phyloP scores from a whole-genome alignment of 495 filamentous ascomycete genomes.

The Cudoniella acicularis region DNA sequence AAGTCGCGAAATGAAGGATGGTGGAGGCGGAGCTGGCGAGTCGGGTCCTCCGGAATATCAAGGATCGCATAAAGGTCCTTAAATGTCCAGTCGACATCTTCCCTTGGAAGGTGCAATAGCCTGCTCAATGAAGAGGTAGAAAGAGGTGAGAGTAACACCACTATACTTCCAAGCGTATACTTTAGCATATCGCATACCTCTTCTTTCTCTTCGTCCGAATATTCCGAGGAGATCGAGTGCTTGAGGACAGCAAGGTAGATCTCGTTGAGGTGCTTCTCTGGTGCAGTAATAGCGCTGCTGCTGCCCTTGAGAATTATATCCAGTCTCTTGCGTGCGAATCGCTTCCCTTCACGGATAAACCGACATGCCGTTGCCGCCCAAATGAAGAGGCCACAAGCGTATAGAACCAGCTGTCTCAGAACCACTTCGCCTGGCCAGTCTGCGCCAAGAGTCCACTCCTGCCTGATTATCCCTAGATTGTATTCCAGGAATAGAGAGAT shows the following conservation, averaged over 20 bases:
- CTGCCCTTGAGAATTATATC: not conserved
- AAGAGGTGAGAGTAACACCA: not conserved
- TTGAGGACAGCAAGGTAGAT: constrained; percentile 9
- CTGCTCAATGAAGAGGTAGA: not conserved
- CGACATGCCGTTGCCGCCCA: constrained; percentile 2
- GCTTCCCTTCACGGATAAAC: constrained; percentile 8
- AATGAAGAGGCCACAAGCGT: constrained; percentile 14
- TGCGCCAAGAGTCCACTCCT: not conserved
- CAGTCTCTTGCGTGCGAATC: not conserved
- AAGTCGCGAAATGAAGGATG: constrained; percentile 51
- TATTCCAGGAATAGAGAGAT: not conserved
- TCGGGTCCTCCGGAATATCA: constrained; percentile 26
- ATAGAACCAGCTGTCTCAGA: constrained; percentile 7
- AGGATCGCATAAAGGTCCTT: constrained; percentile 32
- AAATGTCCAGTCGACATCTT: constrained; percentile 20
- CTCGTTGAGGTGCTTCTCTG: constrained; percentile 3
- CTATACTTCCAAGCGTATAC: constrained; percentile 1
- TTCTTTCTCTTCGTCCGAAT: constrained; percentile 3
- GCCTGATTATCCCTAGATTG: not conserved
- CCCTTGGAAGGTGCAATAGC: not conserved
- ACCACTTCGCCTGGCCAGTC: constrained; percentile 1
- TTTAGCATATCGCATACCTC: not conserved
- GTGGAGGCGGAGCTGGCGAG: constrained; percentile 32
- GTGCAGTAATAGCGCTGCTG: not conserved
- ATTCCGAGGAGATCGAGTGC: not conserved